Evolutionary conservation across 2,329 filamentous ascomycete genomes (phyloP).

Genomic region (Albophoma yamanashiensis): DNA sequence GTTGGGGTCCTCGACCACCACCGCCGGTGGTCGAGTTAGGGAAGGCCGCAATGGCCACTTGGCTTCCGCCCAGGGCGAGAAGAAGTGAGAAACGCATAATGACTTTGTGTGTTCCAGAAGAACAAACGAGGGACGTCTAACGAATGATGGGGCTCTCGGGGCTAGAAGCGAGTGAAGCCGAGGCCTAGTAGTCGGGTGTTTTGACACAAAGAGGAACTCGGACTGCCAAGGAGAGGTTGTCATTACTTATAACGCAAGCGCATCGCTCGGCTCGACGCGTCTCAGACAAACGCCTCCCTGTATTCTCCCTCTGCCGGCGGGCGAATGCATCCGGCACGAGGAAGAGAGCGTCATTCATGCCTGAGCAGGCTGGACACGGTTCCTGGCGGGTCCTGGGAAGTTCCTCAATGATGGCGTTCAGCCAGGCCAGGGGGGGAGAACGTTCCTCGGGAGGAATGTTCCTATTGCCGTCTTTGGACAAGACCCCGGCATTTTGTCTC

Average conservation of each 20-base stretch:
- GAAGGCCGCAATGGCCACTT: constrained; percentile 15
- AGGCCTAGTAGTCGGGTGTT: constrained; percentile 14
- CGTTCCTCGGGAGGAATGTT: neutral
- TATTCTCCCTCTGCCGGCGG: neutral
- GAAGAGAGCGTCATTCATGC: neutral
- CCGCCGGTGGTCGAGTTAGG: constrained; percentile 6
- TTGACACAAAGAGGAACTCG: constrained; percentile 1
- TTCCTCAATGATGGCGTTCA: neutral
- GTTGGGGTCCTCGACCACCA: constrained; percentile 6
- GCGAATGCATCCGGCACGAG: neutral
- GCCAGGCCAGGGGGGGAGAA: neutral
- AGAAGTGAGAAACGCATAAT: constrained; percentile 20
- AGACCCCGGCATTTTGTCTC: neutral
- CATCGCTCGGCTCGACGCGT: neutral
- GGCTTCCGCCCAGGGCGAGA: constrained; percentile 19
- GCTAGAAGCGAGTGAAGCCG: constrained; percentile 16
- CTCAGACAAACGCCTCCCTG: neutral
- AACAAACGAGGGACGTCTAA: constrained; percentile 6
- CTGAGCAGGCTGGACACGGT: neutral
- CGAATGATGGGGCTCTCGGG: constrained; percentile 14
- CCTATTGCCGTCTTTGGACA: neutral
- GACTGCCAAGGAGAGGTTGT: neutral
- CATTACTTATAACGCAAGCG: neutral
- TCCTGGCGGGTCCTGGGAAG: neutral
- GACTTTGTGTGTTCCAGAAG: constrained; percentile 8